Percentiles rank a stretch among this genome's conserved stretches.
phyloP scores from a whole-genome alignment of 2,329 filamentous ascomycete species.

The Monilinia fructigena region DNA sequence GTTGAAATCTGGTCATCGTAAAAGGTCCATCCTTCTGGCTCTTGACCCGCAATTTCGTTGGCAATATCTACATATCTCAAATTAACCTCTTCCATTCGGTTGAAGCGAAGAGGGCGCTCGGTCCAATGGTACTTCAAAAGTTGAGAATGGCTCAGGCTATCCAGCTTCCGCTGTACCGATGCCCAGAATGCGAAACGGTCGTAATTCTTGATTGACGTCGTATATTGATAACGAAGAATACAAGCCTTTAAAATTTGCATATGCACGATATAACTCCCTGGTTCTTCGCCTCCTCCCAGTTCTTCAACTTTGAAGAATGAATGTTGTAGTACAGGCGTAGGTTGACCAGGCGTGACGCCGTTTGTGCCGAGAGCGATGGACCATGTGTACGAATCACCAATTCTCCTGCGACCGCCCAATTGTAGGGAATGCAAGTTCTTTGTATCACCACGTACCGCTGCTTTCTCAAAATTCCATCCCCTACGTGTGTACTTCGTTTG shows the following conservation, averaged over 20 bases:
- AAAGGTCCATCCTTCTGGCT: background rate
- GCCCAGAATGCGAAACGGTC: background rate
- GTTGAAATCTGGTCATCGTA: background rate
- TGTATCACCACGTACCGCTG: background rate
- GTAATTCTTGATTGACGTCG: background rate
- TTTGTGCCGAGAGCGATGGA: background rate
- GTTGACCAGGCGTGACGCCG: background rate
- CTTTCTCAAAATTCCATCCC: background rate
- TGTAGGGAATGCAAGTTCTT: background rate
- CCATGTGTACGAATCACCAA: background rate
- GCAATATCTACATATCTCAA: background rate
- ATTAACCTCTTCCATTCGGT: background rate
- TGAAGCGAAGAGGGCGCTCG: background rate
- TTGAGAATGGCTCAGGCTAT: background rate
- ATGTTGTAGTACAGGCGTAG: background rate
- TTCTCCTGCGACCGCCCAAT: background rate
- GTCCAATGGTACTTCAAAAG: background rate
- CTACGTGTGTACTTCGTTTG: background rate
- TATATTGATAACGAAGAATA: slow-evolving; percentile 6
- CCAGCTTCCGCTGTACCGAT: background rate
- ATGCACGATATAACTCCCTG: background rate
- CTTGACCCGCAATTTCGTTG: background rate
- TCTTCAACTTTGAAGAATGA: background rate
- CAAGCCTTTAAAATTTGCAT: background rate
- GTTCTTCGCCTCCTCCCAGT: background rate